Evolutionary conservation across 192 early-diverging fungal species (phyloP), one percentile per base, ranked within the genome.

Genomic region (Podila epicladia): DNA sequence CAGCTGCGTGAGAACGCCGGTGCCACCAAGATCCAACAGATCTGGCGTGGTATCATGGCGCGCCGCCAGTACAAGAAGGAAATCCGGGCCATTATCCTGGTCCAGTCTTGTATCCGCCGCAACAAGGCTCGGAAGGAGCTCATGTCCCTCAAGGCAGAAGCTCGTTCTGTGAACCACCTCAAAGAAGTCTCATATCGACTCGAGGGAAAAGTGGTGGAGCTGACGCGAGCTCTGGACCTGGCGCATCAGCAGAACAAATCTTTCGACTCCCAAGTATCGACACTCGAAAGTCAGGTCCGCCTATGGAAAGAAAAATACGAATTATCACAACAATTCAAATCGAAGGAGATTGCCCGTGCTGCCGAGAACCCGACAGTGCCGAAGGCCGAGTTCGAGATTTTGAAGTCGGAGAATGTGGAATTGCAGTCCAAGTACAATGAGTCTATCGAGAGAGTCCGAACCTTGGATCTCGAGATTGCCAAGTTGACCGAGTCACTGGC

Each of bases 141-240:
- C 59, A 83, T 87, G 71, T 74, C 82, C 55, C 85, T 94, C 67
- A 93, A 94, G 82, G 89, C 91, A 29, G 98, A 99, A 84, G 93
- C 94, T 48, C 87, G 94, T 66, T 96, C 95, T 41, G 94, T 97
- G 28, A 93, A 90, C 70, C 97, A 98, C 71, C 93, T 97, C 85
- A 95, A 98, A 86, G 94, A 99, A 74, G 91, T 93, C 45, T 96
- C 97, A 32, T 95, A 95, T 85, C 93, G 93, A 84, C 88, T 99
- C 3, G 98, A 99, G 84, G 92, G 90, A 87, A 99, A 97, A 88
- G 95, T 99, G 69, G 92, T 99, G 73, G 95, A 96, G 82, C 87
- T 99, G 66, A 97, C 96, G 37, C 95, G 94, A 69, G 83, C 84
- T 31, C 75, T 97, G 58, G 88, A 88, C 37, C 75, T 82, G 64